phyloP scores from a whole-genome alignment of 352 stramenopile species.

The Phytopythium montanum region DNA sequence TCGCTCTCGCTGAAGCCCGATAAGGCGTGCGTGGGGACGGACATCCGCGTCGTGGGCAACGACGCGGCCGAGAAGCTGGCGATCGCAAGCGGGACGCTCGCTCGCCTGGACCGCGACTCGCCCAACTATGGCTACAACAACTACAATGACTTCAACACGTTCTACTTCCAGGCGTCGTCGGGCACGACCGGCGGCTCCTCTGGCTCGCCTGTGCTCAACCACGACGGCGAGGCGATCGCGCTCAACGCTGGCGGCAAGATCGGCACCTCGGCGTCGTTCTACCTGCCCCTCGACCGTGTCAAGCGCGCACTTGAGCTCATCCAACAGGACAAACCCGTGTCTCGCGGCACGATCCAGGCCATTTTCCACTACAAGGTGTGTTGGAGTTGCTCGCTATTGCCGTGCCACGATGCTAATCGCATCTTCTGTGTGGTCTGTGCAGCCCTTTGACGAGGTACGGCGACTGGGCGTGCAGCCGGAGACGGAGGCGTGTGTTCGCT shows the following conservation, averaged over 20 bases:
- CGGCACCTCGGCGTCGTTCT: conserved; percentile 86
- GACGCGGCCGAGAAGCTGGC: conserved; percentile 91
- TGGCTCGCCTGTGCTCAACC: conserved; percentile 86
- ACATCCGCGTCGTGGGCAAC: conserved; percentile 92
- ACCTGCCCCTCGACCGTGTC: conserved; percentile 87
- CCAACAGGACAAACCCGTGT: conserved; percentile 58
- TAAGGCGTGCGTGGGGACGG: conserved; percentile 86
- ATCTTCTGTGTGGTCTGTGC: background rate
- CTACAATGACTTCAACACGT: conserved; percentile 95
- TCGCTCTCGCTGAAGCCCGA: conserved; percentile 78
- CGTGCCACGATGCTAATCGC: background rate
- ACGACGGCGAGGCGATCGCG: conserved; percentile 85
- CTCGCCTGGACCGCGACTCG: conserved; percentile 87
- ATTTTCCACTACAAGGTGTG: conserved; percentile 85
- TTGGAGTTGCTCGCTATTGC: background rate
- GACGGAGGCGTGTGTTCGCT: conserved; percentile 76
- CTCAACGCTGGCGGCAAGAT: conserved; percentile 91
- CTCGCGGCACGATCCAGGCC: conserved; percentile 86
- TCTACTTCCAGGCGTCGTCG: conserved; percentile 91
- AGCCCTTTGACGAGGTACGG: conserved; percentile 89
- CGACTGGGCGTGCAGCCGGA: conserved; percentile 74
- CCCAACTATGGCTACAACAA: conserved; percentile 88
- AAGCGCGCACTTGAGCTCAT: conserved; percentile 85
- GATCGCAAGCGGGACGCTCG: conserved; percentile 90
- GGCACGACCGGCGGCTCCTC: conserved; percentile 81